These are phyloP conservation scores for Fusarium nisikadoi DNA, from an alignment of 2,329 filamentous ascomycete genomes.

Conservation along the genomic window DNA sequence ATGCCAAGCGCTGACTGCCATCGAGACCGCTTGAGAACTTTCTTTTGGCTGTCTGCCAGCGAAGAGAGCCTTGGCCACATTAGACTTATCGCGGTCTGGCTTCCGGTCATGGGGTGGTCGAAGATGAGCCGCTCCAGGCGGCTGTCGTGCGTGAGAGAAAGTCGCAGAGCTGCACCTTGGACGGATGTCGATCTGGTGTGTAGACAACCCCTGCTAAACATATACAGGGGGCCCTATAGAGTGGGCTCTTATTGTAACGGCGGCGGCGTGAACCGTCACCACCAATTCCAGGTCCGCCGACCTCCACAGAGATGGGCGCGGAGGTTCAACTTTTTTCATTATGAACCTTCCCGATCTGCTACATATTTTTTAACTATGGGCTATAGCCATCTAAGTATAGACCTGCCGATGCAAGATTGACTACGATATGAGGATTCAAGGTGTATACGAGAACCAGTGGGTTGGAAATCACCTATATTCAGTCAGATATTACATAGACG, in stretches of 20 bases:
- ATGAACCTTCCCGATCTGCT: constrained; percentile 16
- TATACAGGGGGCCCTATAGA: constrained; percentile 17
- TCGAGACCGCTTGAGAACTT: not conserved
- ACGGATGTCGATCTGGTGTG: constrained; percentile 30
- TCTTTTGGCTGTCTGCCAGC: constrained; percentile 3
- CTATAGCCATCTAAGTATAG: constrained; percentile 31
- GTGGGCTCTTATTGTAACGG: constrained; percentile 35
- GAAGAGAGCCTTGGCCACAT: constrained; percentile 13
- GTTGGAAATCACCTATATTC: constrained; percentile 36
- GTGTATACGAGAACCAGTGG: constrained; percentile 37
- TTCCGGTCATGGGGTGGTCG: not conserved
- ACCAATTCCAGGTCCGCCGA: constrained; percentile 6
- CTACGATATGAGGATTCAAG: constrained; percentile 33
- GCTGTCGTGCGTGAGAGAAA: not conserved
- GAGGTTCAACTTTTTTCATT: constrained; percentile 3
- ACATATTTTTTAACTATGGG: not conserved
- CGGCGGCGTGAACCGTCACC: constrained; percentile 21
- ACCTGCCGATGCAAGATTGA: constrained; percentile 25
- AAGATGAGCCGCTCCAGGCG: constrained; percentile 1
- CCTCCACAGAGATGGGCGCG: constrained; percentile 14
- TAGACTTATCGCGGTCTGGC: not conserved
- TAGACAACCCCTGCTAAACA: constrained; percentile 18
- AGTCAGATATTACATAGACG: constrained; percentile 31
- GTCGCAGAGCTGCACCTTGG: constrained; percentile 4
- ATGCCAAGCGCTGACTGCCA: constrained; percentile 23